phyloP scores from a whole-genome alignment of 768 basidiomycete genomes.

The Phanerodontia chrysosporium region DNA sequence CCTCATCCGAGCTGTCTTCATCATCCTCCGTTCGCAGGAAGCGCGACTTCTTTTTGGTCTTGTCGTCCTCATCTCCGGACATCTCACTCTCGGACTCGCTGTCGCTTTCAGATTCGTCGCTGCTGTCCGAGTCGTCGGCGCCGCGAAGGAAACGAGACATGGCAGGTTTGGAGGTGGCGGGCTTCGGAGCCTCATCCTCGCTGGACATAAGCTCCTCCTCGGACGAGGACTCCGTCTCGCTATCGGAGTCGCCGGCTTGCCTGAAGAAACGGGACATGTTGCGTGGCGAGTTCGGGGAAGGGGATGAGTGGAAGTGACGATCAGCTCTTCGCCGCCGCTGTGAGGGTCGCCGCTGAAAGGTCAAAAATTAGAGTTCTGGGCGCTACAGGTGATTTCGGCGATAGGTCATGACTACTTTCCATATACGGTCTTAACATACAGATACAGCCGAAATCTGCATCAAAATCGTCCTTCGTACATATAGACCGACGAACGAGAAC shows the following conservation, averaged over 20 bases:
- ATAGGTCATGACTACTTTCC: neutral
- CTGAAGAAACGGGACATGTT: constrained; percentile 88
- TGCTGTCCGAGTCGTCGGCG: constrained; percentile 52
- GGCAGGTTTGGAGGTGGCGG: constrained; percentile 44
- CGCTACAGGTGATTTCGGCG: neutral
- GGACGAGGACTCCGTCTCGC: constrained; percentile 66
- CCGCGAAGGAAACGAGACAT: constrained; percentile 80
- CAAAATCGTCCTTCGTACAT: too few species aligned
- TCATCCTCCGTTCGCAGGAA: constrained; percentile 43
- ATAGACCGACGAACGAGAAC: too few species aligned
- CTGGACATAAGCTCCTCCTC: constrained; percentile 70
- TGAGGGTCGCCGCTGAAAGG: constrained; percentile 1
- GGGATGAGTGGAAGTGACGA: neutral
- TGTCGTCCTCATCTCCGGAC: constrained; percentile 36
- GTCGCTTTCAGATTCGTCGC: constrained; percentile 42
- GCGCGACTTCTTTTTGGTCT: constrained; percentile 37
- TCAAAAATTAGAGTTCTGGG: constrained; percentile 15
- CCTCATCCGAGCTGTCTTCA: constrained; percentile 48
- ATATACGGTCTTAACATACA: neutral
- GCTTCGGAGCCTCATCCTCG: constrained; percentile 61
- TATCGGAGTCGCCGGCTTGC: constrained; percentile 79
- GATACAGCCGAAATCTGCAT: neutral
- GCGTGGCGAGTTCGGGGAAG: neutral
- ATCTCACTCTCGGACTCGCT: constrained; percentile 51
- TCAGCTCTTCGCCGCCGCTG: constrained; percentile 2